Percentiles rank a stretch among this genome's conserved stretches.
Evolutionary conservation across 768 basidiomycete species (phyloP).

Genomic region (Boletus tomentosulus): DNA sequence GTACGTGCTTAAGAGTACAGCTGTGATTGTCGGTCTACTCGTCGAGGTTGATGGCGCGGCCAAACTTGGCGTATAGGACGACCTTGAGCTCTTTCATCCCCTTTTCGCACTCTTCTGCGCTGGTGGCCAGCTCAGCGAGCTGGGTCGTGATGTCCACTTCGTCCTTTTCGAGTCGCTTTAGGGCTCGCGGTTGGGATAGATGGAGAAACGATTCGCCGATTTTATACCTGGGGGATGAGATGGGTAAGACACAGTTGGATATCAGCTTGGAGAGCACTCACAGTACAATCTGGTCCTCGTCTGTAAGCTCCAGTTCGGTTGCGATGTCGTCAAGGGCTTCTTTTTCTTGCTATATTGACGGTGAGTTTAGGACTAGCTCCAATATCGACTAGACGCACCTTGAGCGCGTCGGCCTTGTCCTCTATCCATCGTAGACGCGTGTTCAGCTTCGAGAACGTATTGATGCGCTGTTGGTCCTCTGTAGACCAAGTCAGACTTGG

Average conservation of each 20-base stretch:
- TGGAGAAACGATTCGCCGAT: slow-evolving; percentile 89
- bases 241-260: slow-evolving; percentile 55
- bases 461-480: slow-evolving; percentile 91
- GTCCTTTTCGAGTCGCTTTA: slow-evolving; percentile 68
- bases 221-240: slow-evolving; percentile 65
- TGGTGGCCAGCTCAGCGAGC: slow-evolving; percentile 45
- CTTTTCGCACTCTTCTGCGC: slow-evolving; percentile 62
- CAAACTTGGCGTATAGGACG: slow-evolving; percentile 85
- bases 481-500: background rate
- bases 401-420: slow-evolving; percentile 66
- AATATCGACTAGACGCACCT: slow-evolving; percentile 43
- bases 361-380: background rate
- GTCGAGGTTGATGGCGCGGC: slow-evolving; percentile 88
- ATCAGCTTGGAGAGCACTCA: slow-evolving; percentile 33
- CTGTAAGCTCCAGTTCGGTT: slow-evolving; percentile 83
- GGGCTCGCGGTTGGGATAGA: slow-evolving; percentile 62
- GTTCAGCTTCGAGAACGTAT: slow-evolving; percentile 88
- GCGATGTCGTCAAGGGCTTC: slow-evolving; percentile 88
- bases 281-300: slow-evolving; percentile 80
- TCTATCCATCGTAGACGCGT: slow-evolving; percentile 68
- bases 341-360: slow-evolving; percentile 72
- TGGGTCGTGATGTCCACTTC: slow-evolving; percentile 54
- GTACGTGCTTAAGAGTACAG: background rate
- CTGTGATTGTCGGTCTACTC: slow-evolving; percentile 38
- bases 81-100: slow-evolving; percentile 82